A percentile compares a stretch with the other conserved stretches of the same genome.
These are phyloP conservation scores for Pythium aquatile DNA, from an alignment of 352 stramenopile species.

Conservation along the genomic window DNA sequence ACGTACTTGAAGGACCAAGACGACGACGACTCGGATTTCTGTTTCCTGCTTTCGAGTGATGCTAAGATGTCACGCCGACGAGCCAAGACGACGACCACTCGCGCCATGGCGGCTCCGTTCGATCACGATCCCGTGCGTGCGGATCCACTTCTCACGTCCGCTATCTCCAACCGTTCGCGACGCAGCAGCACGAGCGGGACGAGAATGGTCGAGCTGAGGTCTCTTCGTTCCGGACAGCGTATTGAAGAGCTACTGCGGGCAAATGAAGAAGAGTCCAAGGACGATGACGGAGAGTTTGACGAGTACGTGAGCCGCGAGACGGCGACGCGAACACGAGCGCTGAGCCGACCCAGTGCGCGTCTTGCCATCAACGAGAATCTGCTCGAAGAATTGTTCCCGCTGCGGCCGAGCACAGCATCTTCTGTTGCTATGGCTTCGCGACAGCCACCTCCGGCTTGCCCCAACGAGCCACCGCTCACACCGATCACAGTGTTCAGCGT, in stretches of 20 bases:
- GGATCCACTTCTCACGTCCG: slow-evolving; percentile 5
- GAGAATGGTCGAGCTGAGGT: slow-evolving; percentile 18
- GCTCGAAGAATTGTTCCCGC: slow-evolving; percentile 19
- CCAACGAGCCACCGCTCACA: slow-evolving; percentile 12
- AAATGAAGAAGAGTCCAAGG: slow-evolving; percentile 25
- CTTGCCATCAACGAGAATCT: slow-evolving; percentile 28
- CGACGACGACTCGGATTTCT: slow-evolving; percentile 23
- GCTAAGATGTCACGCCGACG: slow-evolving; percentile 9
- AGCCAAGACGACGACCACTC: slow-evolving; percentile 12
- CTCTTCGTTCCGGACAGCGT: slow-evolving; percentile 10
- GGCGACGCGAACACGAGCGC: slow-evolving; percentile 6
- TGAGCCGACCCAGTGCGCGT: slow-evolving; percentile 15
- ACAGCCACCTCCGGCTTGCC: slow-evolving; percentile 10
- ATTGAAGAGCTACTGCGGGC: slow-evolving; percentile 22
- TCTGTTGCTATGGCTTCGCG: slow-evolving; percentile 15
- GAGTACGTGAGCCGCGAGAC: neutral
- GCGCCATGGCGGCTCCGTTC: neutral
- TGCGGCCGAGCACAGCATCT: slow-evolving; percentile 9
- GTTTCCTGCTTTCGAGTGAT: slow-evolving; percentile 14
- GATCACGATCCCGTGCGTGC: neutral
- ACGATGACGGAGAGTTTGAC: slow-evolving; percentile 6
- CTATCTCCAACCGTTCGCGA: neutral
- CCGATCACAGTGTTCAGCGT: slow-evolving; percentile 16
- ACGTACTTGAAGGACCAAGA: slow-evolving; percentile 28
- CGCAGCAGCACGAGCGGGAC: slow-evolving; percentile 24